Percentiles rank a stretch among this genome's conserved stretches.
Conservation (phyloP, 345 rosid genomes). For the Aquilaria malaccensis region DNA sequence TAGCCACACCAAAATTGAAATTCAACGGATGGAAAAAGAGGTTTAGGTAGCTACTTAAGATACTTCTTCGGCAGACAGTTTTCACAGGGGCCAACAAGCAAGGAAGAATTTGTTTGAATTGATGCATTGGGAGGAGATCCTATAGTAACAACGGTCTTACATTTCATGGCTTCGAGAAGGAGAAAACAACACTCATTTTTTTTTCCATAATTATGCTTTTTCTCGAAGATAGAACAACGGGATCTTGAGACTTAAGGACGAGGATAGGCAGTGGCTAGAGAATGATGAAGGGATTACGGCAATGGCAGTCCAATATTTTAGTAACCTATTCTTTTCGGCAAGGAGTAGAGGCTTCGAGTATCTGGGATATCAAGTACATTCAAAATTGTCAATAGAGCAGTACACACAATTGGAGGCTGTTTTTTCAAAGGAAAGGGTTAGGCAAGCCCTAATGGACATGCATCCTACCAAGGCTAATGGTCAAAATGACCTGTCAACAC, state of each 20-base stretch:
- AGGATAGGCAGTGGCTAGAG: neutral
- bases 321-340: too few species aligned
- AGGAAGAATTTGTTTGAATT: too few species aligned
- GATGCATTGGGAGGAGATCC: too few species aligned
- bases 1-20: too few species aligned
- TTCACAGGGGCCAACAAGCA: too few species aligned
- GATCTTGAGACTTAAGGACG: neutral
- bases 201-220: neutral
- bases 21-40: too few species aligned
- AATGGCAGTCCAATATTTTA: neutral
- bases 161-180: neutral
- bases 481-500: neutral
- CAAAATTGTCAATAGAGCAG: neutral
- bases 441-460: neutral
- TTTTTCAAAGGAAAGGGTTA: neutral
- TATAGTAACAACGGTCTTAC: neutral
- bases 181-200: neutral
- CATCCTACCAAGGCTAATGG: neutral
- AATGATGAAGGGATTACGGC: neutral
- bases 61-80: too few species aligned
- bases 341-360: neutral
- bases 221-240: neutral
- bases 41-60: too few species aligned
- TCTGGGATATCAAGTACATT: neutral
- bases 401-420: neutral